Evolutionary conservation across 352 stramenopile species (phyloP), one percentile per base, ranked within the genome.

Genomic region (Globisporangium carolinianum): DNA sequence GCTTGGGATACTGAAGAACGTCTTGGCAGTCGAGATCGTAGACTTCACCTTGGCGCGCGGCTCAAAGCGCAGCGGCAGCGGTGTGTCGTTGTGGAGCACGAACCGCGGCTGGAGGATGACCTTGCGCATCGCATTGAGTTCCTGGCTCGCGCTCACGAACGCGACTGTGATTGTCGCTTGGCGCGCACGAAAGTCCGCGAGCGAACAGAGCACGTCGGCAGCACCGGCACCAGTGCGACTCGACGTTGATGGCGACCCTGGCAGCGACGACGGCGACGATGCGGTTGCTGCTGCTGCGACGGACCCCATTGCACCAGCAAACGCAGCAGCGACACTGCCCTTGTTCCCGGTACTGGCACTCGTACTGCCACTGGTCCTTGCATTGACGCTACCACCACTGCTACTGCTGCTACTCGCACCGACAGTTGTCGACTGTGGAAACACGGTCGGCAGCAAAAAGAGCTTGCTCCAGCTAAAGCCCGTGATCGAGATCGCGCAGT

Each of bases 391-490:
- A n/a, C 41, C 35, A 37, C 36, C 47, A 45, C 32, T 55, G 38
- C 8, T 36, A 15, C 17, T 17, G 12, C 61, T 62, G 11, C 48
- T 49, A n/a, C 54, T 66, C 6, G 57, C 61, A 17, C 8, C 14
- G 4, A 45, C 32, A 15, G 47, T 61, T 35, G 64, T 41, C 11
- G 50, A 47, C 8, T 52, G 57, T 0, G 60, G 65, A 32, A 80
- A 72, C 0, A 62, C 56, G 2, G 50, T 75, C 5, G 75, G 76
- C 9, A 92, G 59, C 46, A 76, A 62, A 42, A 92, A 87, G 0
- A 92, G 63, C 37, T 82, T 83, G 63, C 79, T 92, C 84, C 84
- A 94, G 60, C 72, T 90, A 45, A 84, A 87, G 0, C 75, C 76
- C 8, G 78, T 89, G 47, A 94, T 78, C 1, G 84, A 91, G 9